Conservation (phyloP, 441 rosid species). For the Erodium texanum region DNA sequence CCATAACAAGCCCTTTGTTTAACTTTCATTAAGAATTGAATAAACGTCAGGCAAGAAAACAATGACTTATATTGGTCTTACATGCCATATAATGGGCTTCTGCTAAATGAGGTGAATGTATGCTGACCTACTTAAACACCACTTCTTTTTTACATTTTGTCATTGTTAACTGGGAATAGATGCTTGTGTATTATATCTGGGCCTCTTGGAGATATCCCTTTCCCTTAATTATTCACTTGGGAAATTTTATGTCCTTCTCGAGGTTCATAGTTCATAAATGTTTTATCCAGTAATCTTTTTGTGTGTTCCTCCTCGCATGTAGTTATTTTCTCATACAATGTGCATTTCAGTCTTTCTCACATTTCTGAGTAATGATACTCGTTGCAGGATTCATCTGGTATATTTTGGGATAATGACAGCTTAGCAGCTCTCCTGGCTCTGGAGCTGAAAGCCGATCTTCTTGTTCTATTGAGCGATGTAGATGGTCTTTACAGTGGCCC, state of each 20-base stretch:
- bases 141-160: not conserved
- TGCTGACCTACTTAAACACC: not conserved
- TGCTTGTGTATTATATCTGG: not conserved
- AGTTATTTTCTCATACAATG: no score
- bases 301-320: no score
- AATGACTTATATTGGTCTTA: not conserved
- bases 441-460: constrained; percentile 92
- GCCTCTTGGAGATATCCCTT: not conserved
- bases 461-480: constrained; percentile 88
- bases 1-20: not conserved
- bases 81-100: not conserved
- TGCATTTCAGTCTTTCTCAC: no score
- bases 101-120: constrained; percentile 1
- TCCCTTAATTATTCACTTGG: not conserved
- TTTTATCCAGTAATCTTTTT: no score
- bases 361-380: no score
- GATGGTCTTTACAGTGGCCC: constrained; percentile 98
- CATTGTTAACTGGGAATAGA: not conserved
- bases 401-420: constrained; percentile 99
- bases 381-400: constrained; percentile 93
- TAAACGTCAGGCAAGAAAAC: not conserved
- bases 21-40: not conserved
- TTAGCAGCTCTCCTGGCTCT: constrained; percentile 85
- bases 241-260: no score
- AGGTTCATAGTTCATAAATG: no score